Conservation (phyloP, 805 yeast genomes). For the Yarrowia bubula region DNA sequence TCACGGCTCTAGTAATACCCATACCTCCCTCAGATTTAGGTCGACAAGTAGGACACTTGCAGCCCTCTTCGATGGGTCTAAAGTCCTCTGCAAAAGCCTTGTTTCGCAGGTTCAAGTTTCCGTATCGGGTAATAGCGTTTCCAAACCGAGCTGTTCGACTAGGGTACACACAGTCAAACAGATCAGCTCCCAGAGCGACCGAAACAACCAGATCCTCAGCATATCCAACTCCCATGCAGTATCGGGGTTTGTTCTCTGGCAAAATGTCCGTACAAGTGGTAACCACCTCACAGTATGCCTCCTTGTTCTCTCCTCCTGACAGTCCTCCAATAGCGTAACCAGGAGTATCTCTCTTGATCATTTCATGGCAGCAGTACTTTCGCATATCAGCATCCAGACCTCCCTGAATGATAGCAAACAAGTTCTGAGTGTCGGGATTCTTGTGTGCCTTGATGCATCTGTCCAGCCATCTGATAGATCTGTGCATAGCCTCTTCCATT, state of each 20-base stretch:
- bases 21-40: conserved; percentile 39
- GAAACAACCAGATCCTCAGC: conserved; percentile 49
- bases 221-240: conserved; percentile 50
- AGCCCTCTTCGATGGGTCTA: conserved; percentile 43
- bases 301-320: conserved; percentile 49
- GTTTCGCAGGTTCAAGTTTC: conserved; percentile 41
- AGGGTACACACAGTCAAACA: conserved; percentile 49
- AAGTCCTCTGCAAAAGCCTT: conserved; percentile 41
- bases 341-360: conserved; percentile 46
- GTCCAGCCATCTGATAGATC: conserved; percentile 47
- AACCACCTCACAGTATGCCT: conserved; percentile 44
- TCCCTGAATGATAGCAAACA: conserved; percentile 48
- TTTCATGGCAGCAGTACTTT: conserved; percentile 43
- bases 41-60: conserved; percentile 44
- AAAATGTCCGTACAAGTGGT: conserved; percentile 43
- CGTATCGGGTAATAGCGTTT: conserved; percentile 44
- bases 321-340: conserved; percentile 50
- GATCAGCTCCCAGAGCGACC: conserved; percentile 48
- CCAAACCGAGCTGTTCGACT: conserved; percentile 48
- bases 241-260: conserved; percentile 45
- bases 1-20: conserved; percentile 43
- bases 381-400: conserved; percentile 45
- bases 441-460: conserved; percentile 47
- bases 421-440: conserved; percentile 44
- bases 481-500: conserved; percentile 48